Evolutionary conservation across 2,329 filamentous ascomycete genomes (phyloP), one percentile per base, ranked within the genome.

Genomic region (Nakataea oryzae): DNA sequence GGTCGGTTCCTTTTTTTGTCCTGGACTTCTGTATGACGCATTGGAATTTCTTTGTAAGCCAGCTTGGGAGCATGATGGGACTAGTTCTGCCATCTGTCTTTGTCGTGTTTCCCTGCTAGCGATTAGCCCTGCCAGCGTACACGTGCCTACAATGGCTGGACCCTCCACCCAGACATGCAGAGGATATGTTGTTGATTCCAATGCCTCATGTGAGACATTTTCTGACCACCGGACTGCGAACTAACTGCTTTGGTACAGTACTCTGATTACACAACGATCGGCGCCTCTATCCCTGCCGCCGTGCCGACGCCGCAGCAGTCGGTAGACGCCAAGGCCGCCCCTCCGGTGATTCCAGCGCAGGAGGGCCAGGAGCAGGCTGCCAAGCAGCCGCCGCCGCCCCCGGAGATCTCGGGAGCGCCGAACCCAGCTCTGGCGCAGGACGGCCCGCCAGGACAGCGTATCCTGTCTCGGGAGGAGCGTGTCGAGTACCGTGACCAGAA

Each of bases 401-500:
- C 57, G 11, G 56, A 57, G 41, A 76, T 81, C 64, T 83, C 81
- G 26, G 78, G 77, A 55, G 78, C 80, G 7, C 78, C 81, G 75
- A 67, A 74, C 79, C 68, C 81, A 70, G 68, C 54, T 21, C 24
- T 61, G 17, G 60, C 60, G 21, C 47, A 47, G 14, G 54, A 32
- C 30, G 54, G 54, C 32, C 17, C 81, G 6, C 67, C 73, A 54
- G 77, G 74, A 56, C 78, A 81, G 67, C 76, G 76, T 62, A 69
- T 85, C 4, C 62, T 86, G 56, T 75, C 75, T 55, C 78, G 86
- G 62, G 90, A 96, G 75, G 90, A 97, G 76, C 88, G 87, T 67
- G 79, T 97, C 58, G 95, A 97, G 76, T 99, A 96, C 77, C 89
- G 95, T 61, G 95, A 97, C 74, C 91, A 97, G 74, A 82, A 96